These are phyloP conservation scores for Fraxinus dipetala DNA, from an alignment of 305 asterid species.

Conservation along the genomic window DNA sequence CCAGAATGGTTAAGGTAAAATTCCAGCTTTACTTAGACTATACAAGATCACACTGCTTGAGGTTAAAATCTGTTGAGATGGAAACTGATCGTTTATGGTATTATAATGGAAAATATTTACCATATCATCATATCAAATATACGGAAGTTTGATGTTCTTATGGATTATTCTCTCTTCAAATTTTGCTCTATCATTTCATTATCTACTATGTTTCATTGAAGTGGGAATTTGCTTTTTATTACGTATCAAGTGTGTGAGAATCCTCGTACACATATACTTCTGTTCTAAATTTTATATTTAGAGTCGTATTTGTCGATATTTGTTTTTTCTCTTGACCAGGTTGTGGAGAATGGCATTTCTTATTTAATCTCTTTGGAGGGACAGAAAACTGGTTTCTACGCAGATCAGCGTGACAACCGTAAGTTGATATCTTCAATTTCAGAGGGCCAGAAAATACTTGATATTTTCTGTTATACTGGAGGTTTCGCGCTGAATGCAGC, in stretches of 20 bases:
- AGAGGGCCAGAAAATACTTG: slow-evolving; percentile 68
- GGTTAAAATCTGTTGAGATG: neutral
- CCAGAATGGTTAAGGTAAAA: slow-evolving; percentile 59
- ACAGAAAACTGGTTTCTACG: slow-evolving; percentile 95
- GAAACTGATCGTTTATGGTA: neutral
- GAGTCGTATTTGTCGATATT: slow-evolving; percentile 5
- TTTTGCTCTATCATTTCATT: neutral
- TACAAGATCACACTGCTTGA: neutral
- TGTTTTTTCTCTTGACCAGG: slow-evolving; percentile 45
- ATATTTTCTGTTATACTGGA: slow-evolving; percentile 90
- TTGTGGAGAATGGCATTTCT: slow-evolving; percentile 72
- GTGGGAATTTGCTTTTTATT: neutral
- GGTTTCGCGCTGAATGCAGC: slow-evolving; percentile 95
- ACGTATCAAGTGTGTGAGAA: neutral
- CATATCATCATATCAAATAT: neutral
- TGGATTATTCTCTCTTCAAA: neutral
- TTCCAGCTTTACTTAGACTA: neutral
- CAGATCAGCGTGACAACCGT: slow-evolving; percentile 97
- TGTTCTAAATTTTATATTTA: slow-evolving; percentile 1
- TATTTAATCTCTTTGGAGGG: slow-evolving; percentile 82
- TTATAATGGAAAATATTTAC: neutral
- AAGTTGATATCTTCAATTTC: slow-evolving; percentile 75
- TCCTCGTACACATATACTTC: neutral
- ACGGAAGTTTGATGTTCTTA: neutral
- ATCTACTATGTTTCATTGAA: neutral